Evolutionary conservation across 2,329 filamentous ascomycete genomes (phyloP), one percentile per base, ranked within the genome.

Genomic region (Microcyclosporella mali): DNA sequence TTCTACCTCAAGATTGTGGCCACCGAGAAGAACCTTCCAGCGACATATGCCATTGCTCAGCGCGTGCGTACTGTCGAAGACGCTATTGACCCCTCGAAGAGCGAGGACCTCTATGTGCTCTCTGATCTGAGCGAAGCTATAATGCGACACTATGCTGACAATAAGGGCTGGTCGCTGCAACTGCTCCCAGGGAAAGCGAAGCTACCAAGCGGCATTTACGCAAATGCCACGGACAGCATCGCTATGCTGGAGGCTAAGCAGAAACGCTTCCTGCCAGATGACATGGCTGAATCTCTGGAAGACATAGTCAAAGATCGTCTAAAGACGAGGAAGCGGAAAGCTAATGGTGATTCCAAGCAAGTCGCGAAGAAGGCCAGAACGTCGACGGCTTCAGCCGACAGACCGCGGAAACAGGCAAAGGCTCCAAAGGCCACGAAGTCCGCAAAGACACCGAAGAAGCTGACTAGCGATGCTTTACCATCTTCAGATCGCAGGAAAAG

Each of bases 41-140:
- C 95, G 48, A 88, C 98, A 31, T 92, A 85, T 70, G 88, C 92
- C 63, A 85, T 95, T 49, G 88, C 88, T 10, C 89, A 97, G 66
- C 81, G 88, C 8, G 83, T 95, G 41, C 98, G 98, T 71, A 85
- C 90, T 64, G 85, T 89, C 8, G 77, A 79, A 32, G 92, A 98
- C 62, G 85, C 79, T 10, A 79, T 97, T 47, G 75, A 77, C 17
- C 76, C 79, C 0, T 69, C 74, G 1, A 72, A 75, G 46, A 86
- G 83, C 55, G 80, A 88, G 44, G 81, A 82, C 49, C 73, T 98
- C 1, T 94, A 95, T 61, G 81, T 89, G 4, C 68, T 98, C 29
- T 89, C 87, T 39, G 92, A 98, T 64, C 75, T 98, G 8, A 81
- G 89, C 0, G 86, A 92, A 64, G 78, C 82, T 2, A 75, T 90